Percentiles rank a stretch among this genome's conserved stretches.
Evolutionary conservation across 1,284 basidiomycete species (phyloP).

Genomic region (Phellinidium pouzarii): DNA sequence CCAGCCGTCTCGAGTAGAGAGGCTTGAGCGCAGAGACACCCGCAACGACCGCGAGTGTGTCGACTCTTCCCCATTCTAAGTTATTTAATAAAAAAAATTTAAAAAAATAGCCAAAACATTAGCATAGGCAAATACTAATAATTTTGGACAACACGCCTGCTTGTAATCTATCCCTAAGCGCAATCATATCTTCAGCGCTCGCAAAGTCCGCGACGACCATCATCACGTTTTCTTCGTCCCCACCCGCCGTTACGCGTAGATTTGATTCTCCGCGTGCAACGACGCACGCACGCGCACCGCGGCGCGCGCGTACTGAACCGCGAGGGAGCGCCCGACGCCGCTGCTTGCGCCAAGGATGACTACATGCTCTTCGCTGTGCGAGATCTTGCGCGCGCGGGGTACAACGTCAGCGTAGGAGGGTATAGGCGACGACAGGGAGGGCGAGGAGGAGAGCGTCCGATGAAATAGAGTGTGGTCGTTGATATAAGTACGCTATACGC

Average conservation of each 20-base stretch:
- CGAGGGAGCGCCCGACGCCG: conserved; percentile 76
- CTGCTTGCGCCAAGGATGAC: conserved; percentile 77
- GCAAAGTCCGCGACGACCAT: conserved; percentile 60
- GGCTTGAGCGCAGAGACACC: conserved; percentile 83
- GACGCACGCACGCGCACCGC: conserved; percentile 72
- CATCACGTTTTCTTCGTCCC: conserved; percentile 31
- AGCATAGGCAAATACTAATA: not conserved
- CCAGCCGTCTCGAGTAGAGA: conserved; percentile 70
- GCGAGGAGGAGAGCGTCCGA: conserved; percentile 4
- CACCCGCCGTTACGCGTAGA: conserved; percentile 45
- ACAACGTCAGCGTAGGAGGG: not conserved
- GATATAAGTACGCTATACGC: too few species aligned
- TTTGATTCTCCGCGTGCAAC: conserved; percentile 62
- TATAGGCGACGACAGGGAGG: conserved; percentile 1
- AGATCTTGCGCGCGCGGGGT: conserved; percentile 27
- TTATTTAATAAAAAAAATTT: not conserved
- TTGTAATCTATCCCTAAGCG: conserved; percentile 49
- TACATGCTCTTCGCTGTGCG: conserved; percentile 54
- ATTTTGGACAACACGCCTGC: conserved; percentile 39
- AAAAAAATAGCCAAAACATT: too few species aligned
- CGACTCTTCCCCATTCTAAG: conserved; percentile 73
- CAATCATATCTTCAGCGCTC: conserved; percentile 60
- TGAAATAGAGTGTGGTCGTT: not conserved
- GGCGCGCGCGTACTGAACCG: conserved; percentile 63
- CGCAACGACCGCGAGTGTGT: conserved; percentile 80